phyloP scores from a whole-genome alignment of 2,329 filamentous ascomycete genomes.

The Blumeria hordei region DNA sequence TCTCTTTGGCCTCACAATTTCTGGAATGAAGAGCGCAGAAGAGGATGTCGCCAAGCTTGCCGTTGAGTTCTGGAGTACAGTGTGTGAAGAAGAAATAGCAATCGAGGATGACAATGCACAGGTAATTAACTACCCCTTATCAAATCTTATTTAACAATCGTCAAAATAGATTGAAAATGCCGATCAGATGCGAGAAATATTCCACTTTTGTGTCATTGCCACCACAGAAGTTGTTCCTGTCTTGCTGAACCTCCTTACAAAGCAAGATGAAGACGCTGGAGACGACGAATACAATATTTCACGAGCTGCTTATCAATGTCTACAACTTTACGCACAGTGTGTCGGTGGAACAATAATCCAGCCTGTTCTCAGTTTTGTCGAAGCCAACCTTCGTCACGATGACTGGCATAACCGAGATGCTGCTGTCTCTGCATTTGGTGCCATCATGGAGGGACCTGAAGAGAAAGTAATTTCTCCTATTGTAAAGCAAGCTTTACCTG shows the following conservation, averaged over 20 bases:
- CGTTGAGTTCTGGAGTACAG: conserved; percentile 99
- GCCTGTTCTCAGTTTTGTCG: conserved; percentile 74
- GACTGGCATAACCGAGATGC: conserved; percentile 93
- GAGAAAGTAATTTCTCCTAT: conserved; percentile 79
- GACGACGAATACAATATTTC: conserved; percentile 97
- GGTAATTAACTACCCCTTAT: conserved; percentile 19
- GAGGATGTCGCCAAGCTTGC: conserved; percentile 96
- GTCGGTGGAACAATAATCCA: conserved; percentile 66
- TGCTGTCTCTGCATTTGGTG: conserved; percentile 87
- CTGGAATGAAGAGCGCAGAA: conserved; percentile 95
- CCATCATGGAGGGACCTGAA: conserved; percentile 96
- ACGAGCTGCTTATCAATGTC: conserved; percentile 82
- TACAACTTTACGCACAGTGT: conserved; percentile 85
- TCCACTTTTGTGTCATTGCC: conserved; percentile 85
- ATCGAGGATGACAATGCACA: conserved; percentile 93
- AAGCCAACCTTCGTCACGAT: conserved; percentile 66
- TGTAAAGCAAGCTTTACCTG: conserved; percentile 81
- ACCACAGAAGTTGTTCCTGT: conserved; percentile 88
- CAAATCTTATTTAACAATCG: conserved; percentile 1
- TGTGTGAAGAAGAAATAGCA: conserved; percentile 92
- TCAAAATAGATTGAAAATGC: conserved; percentile 9
- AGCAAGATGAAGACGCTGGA: conserved; percentile 89
- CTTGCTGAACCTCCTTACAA: conserved; percentile 65
- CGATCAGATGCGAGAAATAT: conserved; percentile 58
- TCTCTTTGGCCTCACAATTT: conserved; percentile 84